Evolutionary conservation across 1,139 yeast species (phyloP).

Genomic region (Candida neerlandica): DNA sequence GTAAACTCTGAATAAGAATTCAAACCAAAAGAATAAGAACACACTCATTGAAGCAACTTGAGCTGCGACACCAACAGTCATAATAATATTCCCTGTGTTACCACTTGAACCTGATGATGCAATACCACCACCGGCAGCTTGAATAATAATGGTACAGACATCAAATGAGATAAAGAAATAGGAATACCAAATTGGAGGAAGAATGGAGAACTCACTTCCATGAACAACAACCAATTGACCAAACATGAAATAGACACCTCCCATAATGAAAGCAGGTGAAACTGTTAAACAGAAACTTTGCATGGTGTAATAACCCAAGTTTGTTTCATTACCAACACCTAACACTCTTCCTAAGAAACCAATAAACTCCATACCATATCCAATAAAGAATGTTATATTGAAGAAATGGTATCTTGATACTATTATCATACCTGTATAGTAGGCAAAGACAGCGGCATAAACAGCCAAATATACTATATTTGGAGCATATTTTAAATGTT

Average conservation of each 20-base stretch:
- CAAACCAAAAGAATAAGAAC: conserved; percentile 58
- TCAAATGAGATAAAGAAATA: conserved; percentile 68
- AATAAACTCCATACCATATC: conserved; percentile 38
- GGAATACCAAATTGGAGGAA: conserved; percentile 75
- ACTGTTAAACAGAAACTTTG: conserved; percentile 73
- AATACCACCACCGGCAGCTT: conserved; percentile 77
- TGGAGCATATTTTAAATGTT: conserved; percentile 27
- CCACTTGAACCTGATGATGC: conserved; percentile 59
- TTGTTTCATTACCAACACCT: conserved; percentile 36
- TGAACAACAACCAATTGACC: conserved; percentile 71
- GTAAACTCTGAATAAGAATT: conserved; percentile 49
- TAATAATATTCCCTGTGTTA: conserved; percentile 63
- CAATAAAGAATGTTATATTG: conserved; percentile 32
- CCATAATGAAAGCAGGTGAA: conserved; percentile 88
- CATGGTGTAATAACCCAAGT: conserved; percentile 50
- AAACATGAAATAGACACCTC: conserved; percentile 74
- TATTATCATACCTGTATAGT: conserved; percentile 21
- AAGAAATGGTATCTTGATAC: conserved; percentile 33
- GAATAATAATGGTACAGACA: conserved; percentile 67
- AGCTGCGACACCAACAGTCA: conserved; percentile 79
- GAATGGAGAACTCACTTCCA: conserved; percentile 59
- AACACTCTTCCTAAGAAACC: conserved; percentile 71
- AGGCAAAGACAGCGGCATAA: conserved; percentile 27
- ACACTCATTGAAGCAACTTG: conserved; percentile 74
- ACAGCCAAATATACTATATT: conserved; percentile 34